Base-by-base conservation (phyloP, 257 asterid species). In the Lycium barbarum region DNA sequence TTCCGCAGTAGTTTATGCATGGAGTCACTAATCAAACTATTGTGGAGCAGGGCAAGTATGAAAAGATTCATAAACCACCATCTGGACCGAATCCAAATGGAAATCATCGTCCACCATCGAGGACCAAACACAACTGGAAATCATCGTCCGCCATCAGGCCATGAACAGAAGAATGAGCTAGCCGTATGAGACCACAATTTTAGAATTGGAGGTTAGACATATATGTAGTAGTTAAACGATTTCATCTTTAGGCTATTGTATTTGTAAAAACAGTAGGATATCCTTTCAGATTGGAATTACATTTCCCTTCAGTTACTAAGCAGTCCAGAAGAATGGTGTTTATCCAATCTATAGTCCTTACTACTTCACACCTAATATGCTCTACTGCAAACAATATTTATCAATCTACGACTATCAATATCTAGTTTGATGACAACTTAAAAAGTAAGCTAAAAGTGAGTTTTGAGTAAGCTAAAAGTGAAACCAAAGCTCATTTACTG, bases 61-160 rank as follows among this genome's bases (percentile, higher is more conserved):
- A 51, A 87, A 85, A 82, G 88, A 89, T 88, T 86, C 89, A 72
- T 7, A 93, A 91, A 84, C 73, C 90, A 61, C 98, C 95, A 72
- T 92, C 97, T 6, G 95, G 94, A 71, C 95, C 96, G 18, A 92
- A 91, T 84, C 95, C 97, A 3, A 84, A 80, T 73, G 96, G 94
- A 86, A 92, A 94, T 86, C 91, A 88, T 59, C 91, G 73, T 36
- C 93, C 93, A 74, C 96, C 98, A 84, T 82, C 92, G 49, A 74
- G 62, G 62, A 62, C 62, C 81, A 49, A 74, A 74, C 43, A 62
- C 43, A 74, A 74, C 81, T 20, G 81, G 81, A 74, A 51, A 22
- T 49, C 81, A 74, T 74, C 81, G 2, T 51, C 81, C 20, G 51
- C 62, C 81, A 74, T 49, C 62, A 55, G 81, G 83, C 83, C 87